phyloP scores from a whole-genome alignment of 352 stramenopile genomes.

The Phytophthora sansomeana region DNA sequence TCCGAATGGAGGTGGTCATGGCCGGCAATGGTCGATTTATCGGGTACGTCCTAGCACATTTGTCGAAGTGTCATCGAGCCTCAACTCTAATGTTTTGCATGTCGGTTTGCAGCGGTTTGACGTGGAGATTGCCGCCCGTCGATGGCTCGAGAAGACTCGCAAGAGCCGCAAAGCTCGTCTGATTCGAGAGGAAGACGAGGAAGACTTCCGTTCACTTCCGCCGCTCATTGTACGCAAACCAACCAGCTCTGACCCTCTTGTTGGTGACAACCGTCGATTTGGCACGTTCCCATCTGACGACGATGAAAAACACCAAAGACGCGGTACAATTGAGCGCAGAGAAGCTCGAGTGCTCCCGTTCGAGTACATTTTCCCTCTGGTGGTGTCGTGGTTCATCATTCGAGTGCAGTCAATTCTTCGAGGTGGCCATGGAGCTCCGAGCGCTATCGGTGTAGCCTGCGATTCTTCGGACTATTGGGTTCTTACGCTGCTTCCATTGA shows the following conservation, averaged over 20 bases:
- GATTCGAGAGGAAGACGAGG: conserved; percentile 53
- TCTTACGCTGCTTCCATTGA: conserved; percentile 7
- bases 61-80: no score
- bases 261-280: conserved; percentile 33
- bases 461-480: conserved; percentile 89
- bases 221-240: conserved; percentile 33
- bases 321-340: conserved; percentile 42
- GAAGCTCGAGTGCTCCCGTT: conserved; percentile 57
- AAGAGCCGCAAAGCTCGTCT: conserved; percentile 48
- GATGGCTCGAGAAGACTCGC: conserved; percentile 67
- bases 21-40: conserved; percentile 69
- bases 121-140: conserved; percentile 55
- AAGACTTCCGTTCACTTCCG: conserved; percentile 67
- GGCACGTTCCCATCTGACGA: conserved; percentile 55
- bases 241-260: conserved; percentile 22
- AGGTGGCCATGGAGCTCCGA: conserved; percentile 66
- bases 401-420: conserved; percentile 66
- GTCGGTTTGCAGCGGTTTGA: conserved; percentile 70
- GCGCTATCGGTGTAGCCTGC: conserved; percentile 92
- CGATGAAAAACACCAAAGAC: conserved; percentile 33
- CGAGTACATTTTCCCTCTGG: conserved; percentile 53
- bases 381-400: conserved; percentile 62
- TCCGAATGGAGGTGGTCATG: conserved; percentile 45
- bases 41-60: no score
- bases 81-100: no score